phyloP scores from a whole-genome alignment of 352 stramenopile genomes.

The Elongisporangium undulatum region DNA sequence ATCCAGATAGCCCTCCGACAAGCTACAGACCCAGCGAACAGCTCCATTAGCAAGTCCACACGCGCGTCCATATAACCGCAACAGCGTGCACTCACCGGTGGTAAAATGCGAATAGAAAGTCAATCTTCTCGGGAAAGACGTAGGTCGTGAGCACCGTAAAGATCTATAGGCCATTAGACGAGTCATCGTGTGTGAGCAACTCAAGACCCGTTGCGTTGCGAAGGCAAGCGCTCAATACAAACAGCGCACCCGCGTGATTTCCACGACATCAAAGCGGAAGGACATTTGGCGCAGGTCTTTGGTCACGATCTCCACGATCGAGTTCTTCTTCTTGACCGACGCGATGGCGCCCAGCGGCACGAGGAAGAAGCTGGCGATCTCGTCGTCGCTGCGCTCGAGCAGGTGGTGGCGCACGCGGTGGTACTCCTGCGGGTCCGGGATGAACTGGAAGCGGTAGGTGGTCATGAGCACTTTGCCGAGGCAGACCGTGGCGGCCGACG shows the following conservation, averaged over 20 bases:
- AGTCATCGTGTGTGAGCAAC: not conserved
- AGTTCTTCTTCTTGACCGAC: constrained; percentile 78
- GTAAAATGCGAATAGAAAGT: constrained; percentile 86
- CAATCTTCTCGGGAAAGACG: constrained; percentile 78
- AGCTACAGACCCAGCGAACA: constrained; percentile 12
- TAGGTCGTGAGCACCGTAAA: constrained; percentile 75
- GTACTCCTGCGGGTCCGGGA: constrained; percentile 54
- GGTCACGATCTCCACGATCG: constrained; percentile 67
- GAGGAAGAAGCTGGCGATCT: constrained; percentile 76
- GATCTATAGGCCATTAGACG: constrained; percentile 30
- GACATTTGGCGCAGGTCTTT: constrained; percentile 77
- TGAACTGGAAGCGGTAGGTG: constrained; percentile 82
- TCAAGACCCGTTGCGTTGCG: not conserved
- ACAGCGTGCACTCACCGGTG: constrained; percentile 32
- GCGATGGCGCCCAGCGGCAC: constrained; percentile 70
- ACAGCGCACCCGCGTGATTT: constrained; percentile 51
- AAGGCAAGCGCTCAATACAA: not conserved
- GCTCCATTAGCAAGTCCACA: not conserved
- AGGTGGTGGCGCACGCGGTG: constrained; percentile 47
- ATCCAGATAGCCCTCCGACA: constrained; percentile 37
- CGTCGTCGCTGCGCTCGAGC: constrained; percentile 44
- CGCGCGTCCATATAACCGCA: not conserved
- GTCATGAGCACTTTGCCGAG: constrained; percentile 78
- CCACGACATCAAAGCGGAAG: constrained; percentile 70
- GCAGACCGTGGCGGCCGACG: constrained; percentile 49